These are phyloP conservation scores for Phytopythium oedochilum DNA, from an alignment of 352 stramenopile species.

Conservation along the genomic window DNA sequence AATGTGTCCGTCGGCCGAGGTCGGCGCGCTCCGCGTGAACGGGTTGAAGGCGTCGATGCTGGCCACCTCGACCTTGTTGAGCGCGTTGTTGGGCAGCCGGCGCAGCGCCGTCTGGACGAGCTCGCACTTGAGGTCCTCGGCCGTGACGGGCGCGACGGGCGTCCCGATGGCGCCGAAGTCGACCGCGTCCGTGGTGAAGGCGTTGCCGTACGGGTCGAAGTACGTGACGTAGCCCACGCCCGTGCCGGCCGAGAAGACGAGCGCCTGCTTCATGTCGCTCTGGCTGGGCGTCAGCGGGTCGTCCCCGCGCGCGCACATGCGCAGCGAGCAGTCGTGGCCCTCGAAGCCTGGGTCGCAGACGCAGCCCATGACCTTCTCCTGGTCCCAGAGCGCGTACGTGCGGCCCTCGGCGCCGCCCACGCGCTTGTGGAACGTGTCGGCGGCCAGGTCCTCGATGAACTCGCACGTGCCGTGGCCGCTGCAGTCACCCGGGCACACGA, in stretches of 20 bases:
- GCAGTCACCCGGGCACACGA: slow-evolving; percentile 52
- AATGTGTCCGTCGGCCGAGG: background rate
- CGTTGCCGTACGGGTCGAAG: slow-evolving; percentile 66
- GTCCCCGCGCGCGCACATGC: slow-evolving; percentile 52
- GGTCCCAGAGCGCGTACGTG: slow-evolving; percentile 67
- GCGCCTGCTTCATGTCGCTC: slow-evolving; percentile 51
- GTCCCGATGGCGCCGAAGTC: too few relatives aligned
- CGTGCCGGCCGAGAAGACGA: slow-evolving; percentile 6
- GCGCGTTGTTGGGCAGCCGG: slow-evolving; percentile 57
- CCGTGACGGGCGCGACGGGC: too few relatives aligned
- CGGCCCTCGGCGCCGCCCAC: slow-evolving; percentile 23
- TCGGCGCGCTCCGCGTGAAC: slow-evolving; percentile 20
- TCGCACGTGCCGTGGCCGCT: slow-evolving; percentile 51
- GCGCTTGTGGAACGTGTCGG: slow-evolving; percentile 37
- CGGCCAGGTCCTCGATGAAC: slow-evolving; percentile 62
- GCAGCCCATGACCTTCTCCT: slow-evolving; percentile 81
- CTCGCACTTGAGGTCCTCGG: slow-evolving; percentile 12
- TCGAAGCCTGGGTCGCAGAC: slow-evolving; percentile 60
- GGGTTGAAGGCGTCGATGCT: background rate
- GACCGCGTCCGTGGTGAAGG: slow-evolving; percentile 48
- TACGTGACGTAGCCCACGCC: slow-evolving; percentile 49
- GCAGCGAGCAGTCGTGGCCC: slow-evolving; percentile 48
- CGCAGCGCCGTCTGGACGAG: slow-evolving; percentile 36
- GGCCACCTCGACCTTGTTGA: slow-evolving; percentile 41
- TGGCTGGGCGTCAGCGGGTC: slow-evolving; percentile 54